Evolutionary conservation across 345 rosid genomes (phyloP), one percentile per base, ranked within the genome.

Genomic region (Boechera stricta): DNA sequence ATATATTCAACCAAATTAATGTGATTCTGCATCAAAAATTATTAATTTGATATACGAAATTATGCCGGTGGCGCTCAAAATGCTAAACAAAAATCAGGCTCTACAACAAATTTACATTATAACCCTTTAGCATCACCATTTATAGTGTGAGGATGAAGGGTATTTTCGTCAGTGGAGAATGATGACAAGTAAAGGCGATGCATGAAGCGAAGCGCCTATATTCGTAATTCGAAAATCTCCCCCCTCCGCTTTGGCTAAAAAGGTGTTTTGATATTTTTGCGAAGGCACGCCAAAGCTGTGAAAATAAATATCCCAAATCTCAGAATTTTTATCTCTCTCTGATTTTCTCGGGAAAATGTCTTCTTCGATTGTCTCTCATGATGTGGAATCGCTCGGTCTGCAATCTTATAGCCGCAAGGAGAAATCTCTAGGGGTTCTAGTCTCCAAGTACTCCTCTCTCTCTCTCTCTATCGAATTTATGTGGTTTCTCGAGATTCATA

Each of bases 351-450:
- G 42, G 41, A 56, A 16, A 39, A 76, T 69, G 80, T 31, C 80
- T 2, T 45, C 18, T 4, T 16, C 18, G n/a, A 61, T 63, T 36
- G 72, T 64, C 12, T 6, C 52, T 26, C 47, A 47, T 44, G 87
- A 88, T 66, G 68, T 59, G 24, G 93, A 84, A 36, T 49, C 86
- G 65, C 77, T 47, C 15, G 80, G 73, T 26, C 81, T 80, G 24
- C 81, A 81, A 64, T 31, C 62, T 15, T 91, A 91, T 81, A 78
- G 89, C 83, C 89, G 94, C 69, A 91, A 91, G 80, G 94, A 89
- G 64, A 89, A 88, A 86, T 91, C 97, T 71, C 89, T 91, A 0
- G 94, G 93, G 55, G 82, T 89, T 72, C 69, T 91, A 9, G 90
- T 91, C 85, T 76, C 94, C 66, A 89, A 88, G 97, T 91, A 80